Evolutionary conservation across 495 filamentous ascomycete genomes (phyloP).

Genomic region (Penicillium antarcticum): DNA sequence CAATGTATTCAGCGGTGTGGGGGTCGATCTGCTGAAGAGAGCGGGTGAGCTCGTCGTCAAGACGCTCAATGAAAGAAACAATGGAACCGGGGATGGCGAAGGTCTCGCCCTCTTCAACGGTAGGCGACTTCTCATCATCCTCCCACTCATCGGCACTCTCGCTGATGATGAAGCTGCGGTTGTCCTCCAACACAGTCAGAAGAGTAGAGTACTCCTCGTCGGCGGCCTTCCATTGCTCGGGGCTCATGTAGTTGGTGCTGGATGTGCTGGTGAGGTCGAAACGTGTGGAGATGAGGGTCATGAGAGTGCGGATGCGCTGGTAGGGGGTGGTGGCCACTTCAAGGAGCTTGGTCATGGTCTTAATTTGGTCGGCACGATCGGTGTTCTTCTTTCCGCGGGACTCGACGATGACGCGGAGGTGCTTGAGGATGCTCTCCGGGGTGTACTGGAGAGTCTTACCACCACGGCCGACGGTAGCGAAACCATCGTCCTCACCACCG

Average conservation of each 20-base stretch:
- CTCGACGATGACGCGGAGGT: slow-evolving; percentile 88
- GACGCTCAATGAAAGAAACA: slow-evolving; percentile 89
- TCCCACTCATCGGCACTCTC: slow-evolving; percentile 98
- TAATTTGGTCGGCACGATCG: slow-evolving; percentile 89
- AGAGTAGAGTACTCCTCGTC: slow-evolving; percentile 78
- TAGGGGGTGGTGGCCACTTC: slow-evolving; percentile 88
- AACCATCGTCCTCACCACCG: slow-evolving; percentile 77
- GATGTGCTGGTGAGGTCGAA: slow-evolving; percentile 87
- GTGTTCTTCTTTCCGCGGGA: slow-evolving; percentile 98
- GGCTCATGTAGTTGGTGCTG: slow-evolving; percentile 78
- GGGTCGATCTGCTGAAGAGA: slow-evolving; percentile 96
- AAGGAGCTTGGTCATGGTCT: slow-evolving; percentile 92
- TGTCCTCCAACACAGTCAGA: slow-evolving; percentile 73
- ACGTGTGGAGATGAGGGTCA: slow-evolving; percentile 88
- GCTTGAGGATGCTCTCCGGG: slow-evolving; percentile 96
- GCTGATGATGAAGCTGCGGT: slow-evolving; percentile 74
- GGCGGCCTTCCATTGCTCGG: slow-evolving; percentile 95
- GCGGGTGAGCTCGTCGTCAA: slow-evolving; percentile 96
- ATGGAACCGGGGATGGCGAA: slow-evolving; percentile 89
- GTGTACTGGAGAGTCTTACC: slow-evolving; percentile 87
- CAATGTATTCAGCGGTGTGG: slow-evolving; percentile 98
- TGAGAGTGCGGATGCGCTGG: slow-evolving; percentile 88
- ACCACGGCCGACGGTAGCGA: slow-evolving; percentile 78
- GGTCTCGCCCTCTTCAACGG: slow-evolving; percentile 64
- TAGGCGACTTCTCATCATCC: slow-evolving; percentile 90